Evolutionary conservation across 495 filamentous ascomycete genomes (phyloP), one percentile per base, ranked within the genome.

Genomic region (Xeromyces bisporus): DNA sequence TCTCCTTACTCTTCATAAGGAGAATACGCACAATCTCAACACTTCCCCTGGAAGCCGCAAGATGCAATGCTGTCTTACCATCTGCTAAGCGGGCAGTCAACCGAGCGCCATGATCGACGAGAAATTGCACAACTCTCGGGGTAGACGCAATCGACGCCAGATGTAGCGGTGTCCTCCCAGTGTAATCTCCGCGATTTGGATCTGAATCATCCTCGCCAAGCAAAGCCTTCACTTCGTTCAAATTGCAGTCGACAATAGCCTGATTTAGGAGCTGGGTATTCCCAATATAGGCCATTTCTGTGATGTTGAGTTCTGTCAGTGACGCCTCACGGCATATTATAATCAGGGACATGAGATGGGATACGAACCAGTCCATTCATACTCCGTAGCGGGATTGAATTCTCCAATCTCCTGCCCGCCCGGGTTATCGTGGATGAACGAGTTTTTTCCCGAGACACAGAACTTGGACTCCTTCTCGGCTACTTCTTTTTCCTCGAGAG

Each of bases 141-240:
- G 69, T 73, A 0, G 75, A 78, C 13, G 54, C 60, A 46, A 75
- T 71, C 34, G 63, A 66, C 6, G 81, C 81, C 8, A 91, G 57
- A 35, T 87, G 82, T 7, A 87, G 56, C 3, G 82, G 82, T 3
- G 80, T 79, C 13, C 82, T 60, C 7, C 82, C 82, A n/a, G 77
- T 83, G 40, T 77, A 76, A 40, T 91, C 81, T 8, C 82, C 58
- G 10, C 53, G 53, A 39, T 85, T 70, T 1, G 71, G 59, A 43
- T 79, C 64, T 7, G 64, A 50, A 7, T 51, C 66, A 33, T 77
- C 71, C 39, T 74, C 64, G 1, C 53, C 42, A 18, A 79, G 67
- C 73, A 75, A 85, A 23, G 67, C 62, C 34, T 70, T 43, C n/a
- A 87, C 77, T 31, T 66, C 56, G 15, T 73, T 64, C 3, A 75